phyloP scores from a whole-genome alignment of 192 early-diverging fungal species.

The Piromyces sp. region DNA sequence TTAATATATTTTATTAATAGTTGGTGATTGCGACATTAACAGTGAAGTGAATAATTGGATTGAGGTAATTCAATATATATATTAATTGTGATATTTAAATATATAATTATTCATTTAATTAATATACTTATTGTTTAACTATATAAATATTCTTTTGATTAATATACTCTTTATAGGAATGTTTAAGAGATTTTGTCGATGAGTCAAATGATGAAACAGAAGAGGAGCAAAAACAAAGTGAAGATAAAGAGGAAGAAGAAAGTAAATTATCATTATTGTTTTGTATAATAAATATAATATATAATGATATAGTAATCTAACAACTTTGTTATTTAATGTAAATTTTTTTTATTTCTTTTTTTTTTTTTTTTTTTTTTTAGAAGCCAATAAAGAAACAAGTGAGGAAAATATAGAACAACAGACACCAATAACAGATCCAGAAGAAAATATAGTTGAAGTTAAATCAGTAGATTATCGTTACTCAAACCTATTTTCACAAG shows the following conservation, averaged over 20 bases:
- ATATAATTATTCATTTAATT: too few relatives aligned
- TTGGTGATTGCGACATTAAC: background rate
- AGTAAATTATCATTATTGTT: too few relatives aligned
- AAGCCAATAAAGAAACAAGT: background rate
- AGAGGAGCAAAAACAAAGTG: background rate
- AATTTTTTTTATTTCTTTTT: background rate
- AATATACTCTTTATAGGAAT: background rate
- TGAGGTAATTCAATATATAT: background rate
- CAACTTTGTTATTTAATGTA: too few relatives aligned
- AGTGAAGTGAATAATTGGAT: background rate
- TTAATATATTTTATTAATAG: too few relatives aligned
- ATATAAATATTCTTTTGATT: too few relatives aligned
- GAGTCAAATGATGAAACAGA: background rate
- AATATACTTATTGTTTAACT: too few relatives aligned
- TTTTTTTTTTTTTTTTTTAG: background rate
- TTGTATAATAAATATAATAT: too few relatives aligned
- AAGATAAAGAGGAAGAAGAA: background rate
- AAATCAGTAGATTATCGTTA: background rate
- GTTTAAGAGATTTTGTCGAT: background rate
- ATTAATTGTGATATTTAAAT: too few relatives aligned
- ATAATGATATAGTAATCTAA: too few relatives aligned
- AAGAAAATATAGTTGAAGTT: background rate
- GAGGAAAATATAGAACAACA: background rate
- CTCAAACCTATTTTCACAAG: background rate
- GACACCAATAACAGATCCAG: background rate